A percentile compares a stretch with the other conserved stretches of the same genome.
Conservation (phyloP, 2,329 filamentous ascomycete genomes). For the Pseudocercospora eumusae region DNA sequence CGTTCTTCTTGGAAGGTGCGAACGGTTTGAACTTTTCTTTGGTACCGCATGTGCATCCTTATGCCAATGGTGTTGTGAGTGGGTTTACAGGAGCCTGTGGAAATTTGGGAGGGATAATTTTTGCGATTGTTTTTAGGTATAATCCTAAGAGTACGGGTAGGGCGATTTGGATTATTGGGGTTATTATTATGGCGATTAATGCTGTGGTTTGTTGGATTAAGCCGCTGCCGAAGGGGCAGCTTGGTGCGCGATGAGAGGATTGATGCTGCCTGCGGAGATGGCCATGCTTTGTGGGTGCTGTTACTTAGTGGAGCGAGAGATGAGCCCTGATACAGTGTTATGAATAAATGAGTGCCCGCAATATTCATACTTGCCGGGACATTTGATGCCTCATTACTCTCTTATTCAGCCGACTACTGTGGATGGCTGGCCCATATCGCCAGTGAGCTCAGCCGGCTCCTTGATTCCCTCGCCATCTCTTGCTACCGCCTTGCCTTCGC, state of each 20-base stretch:
- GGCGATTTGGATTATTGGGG: slow-evolving; percentile 79
- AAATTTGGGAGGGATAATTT: slow-evolving; percentile 82
- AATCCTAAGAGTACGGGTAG: slow-evolving; percentile 29
- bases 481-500: neutral
- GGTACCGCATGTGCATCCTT: slow-evolving; percentile 81
- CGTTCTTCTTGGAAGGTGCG: slow-evolving; percentile 78
- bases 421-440: neutral
- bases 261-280: neutral
- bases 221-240: slow-evolving; percentile 58
- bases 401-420: neutral
- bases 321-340: neutral
- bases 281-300: neutral
- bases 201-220: slow-evolving; percentile 65
- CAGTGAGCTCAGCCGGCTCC: neutral
- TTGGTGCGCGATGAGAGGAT: slow-evolving; percentile 45
- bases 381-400: neutral
- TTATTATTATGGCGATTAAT: slow-evolving; percentile 71
- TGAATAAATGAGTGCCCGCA: neutral
- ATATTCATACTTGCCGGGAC: neutral
- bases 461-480: neutral
- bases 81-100: slow-evolving; percentile 77
- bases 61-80: slow-evolving; percentile 76
- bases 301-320: neutral
- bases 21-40: slow-evolving; percentile 87
- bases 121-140: slow-evolving; percentile 81